These are phyloP conservation scores for Aspergillus transmontanensis DNA, from an alignment of 2,329 filamentous ascomycete genomes.

Conservation along the genomic window DNA sequence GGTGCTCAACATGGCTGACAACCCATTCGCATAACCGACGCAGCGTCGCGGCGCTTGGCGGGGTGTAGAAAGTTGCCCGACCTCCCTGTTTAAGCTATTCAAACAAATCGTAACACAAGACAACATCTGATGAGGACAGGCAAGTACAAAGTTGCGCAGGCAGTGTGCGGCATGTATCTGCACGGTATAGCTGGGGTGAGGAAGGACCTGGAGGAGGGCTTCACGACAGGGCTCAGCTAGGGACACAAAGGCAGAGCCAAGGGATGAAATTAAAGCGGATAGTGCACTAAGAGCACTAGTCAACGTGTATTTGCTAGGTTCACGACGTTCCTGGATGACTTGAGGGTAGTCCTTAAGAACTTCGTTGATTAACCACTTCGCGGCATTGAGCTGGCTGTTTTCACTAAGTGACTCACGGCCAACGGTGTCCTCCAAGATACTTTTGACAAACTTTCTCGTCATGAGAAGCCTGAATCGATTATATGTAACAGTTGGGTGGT, in stretches of 20 bases:
- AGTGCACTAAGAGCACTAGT: conserved; percentile 78
- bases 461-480: conserved; percentile 87
- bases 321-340: conserved; percentile 79
- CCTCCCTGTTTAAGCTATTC: conserved; percentile 88
- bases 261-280: conserved; percentile 72
- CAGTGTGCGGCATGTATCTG: conserved; percentile 88
- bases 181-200: conserved; percentile 94
- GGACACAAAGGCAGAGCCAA: conserved; percentile 78
- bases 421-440: conserved; percentile 80
- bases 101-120: conserved; percentile 93
- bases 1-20: conserved; percentile 87
- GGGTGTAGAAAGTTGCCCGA: conserved; percentile 73
- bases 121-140: conserved; percentile 88
- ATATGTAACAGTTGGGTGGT: conserved; percentile 72
- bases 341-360: conserved; percentile 94
- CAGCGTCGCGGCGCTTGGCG: conserved; percentile 81
- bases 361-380: conserved; percentile 79
- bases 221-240: conserved; percentile 86
- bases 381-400: conserved; percentile 81
- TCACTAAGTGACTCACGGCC: conserved; percentile 83
- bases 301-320: conserved; percentile 85
- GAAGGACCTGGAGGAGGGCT: conserved; percentile 82
- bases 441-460: conserved; percentile 80
- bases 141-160: conserved; percentile 82
- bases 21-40: conserved; percentile 85